A percentile compares a stretch with the other conserved stretches of the same genome.
Evolutionary conservation across 306 rosid species (phyloP).

Genomic region (Adenanthera pavonina): DNA sequence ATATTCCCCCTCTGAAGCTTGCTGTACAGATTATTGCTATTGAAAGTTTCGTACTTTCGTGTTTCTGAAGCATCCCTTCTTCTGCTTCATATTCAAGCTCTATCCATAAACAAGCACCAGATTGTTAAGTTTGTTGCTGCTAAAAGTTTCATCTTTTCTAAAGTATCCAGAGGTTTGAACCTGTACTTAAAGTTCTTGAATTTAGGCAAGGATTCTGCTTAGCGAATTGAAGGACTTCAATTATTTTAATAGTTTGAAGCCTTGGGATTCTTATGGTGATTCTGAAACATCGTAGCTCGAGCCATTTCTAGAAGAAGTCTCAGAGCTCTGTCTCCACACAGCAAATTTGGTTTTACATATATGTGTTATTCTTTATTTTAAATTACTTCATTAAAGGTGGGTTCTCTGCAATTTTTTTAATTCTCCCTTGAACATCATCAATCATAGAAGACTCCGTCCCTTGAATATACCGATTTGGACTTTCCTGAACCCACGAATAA

Average conservation of each 20-base stretch:
- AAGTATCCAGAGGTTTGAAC: not conserved
- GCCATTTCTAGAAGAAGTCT: constrained; percentile 16
- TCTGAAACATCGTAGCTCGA: constrained; percentile 19
- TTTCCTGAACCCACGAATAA: not conserved
- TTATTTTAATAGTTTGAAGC: not conserved
- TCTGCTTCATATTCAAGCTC: constrained; percentile 38
- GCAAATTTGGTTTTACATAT: not conserved
- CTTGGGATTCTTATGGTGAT: not conserved
- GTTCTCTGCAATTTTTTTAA: not conserved
- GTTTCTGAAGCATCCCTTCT: not conserved
- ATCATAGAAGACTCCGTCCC: constrained; percentile 44
- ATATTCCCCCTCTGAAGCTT: not conserved
- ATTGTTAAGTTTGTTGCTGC: constrained; percentile 7
- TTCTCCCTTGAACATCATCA: not conserved
- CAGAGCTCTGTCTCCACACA: not conserved
- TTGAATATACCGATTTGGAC: constrained; percentile 33
- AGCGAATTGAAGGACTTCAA: constrained; percentile 1
- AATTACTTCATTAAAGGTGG: not conserved
- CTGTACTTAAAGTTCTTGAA: not conserved
- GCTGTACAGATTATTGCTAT: not conserved
- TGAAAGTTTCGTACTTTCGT: constrained; percentile 12
- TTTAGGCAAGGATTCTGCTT: not conserved
- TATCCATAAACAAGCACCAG: constrained; percentile 16
- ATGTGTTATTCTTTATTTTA: not conserved
- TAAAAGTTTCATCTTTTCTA: not conserved